A percentile compares a stretch with the other conserved stretches of the same genome.
These are phyloP conservation scores for Beauveria brongniartii DNA, from an alignment of 2,329 filamentous ascomycete genomes.

Conservation along the genomic window DNA sequence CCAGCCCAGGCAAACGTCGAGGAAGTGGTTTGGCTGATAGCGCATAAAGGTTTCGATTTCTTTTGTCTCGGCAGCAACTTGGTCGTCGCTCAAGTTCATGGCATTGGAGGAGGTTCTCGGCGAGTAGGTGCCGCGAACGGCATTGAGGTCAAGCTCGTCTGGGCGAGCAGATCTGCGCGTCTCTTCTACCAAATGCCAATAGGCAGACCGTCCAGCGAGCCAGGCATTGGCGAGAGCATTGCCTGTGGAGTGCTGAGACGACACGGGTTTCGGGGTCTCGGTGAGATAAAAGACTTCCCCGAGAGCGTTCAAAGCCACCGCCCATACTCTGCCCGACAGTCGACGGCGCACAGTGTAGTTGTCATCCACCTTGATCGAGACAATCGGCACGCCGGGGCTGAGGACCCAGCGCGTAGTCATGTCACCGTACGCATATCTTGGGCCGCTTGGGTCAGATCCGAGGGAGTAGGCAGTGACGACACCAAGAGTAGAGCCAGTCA, in stretches of 20 bases:
- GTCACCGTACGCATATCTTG: conserved; percentile 62
- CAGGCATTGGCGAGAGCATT: conserved; percentile 63
- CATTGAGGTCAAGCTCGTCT: conserved; percentile 64
- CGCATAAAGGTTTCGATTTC: conserved; percentile 73
- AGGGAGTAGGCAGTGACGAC: conserved; percentile 77
- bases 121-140: conserved; percentile 66
- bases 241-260: conserved; percentile 40
- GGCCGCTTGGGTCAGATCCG: conserved; percentile 48
- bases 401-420: conserved; percentile 84
- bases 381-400: conserved; percentile 86
- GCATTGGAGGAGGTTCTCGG: conserved; percentile 69
- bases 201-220: conserved; percentile 68
- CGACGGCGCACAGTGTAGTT: conserved; percentile 66
- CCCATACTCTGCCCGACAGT: conserved; percentile 68
- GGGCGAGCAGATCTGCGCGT: conserved; percentile 64
- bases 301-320: conserved; percentile 85
- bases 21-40: conserved; percentile 70
- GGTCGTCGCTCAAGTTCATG: conserved; percentile 62
- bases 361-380: conserved; percentile 77
- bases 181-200: conserved; percentile 73
- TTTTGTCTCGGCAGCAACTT: conserved; percentile 66
- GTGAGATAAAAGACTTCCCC: conserved; percentile 85
- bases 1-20: conserved; percentile 73
- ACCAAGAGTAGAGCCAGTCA: conserved; percentile 77
- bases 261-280: conserved; percentile 53